Percentiles rank a stretch among this genome's conserved stretches.
These are phyloP conservation scores for Arthrobotrys iridis DNA, from an alignment of 2,329 filamentous ascomycete genomes.

Conservation along the genomic window DNA sequence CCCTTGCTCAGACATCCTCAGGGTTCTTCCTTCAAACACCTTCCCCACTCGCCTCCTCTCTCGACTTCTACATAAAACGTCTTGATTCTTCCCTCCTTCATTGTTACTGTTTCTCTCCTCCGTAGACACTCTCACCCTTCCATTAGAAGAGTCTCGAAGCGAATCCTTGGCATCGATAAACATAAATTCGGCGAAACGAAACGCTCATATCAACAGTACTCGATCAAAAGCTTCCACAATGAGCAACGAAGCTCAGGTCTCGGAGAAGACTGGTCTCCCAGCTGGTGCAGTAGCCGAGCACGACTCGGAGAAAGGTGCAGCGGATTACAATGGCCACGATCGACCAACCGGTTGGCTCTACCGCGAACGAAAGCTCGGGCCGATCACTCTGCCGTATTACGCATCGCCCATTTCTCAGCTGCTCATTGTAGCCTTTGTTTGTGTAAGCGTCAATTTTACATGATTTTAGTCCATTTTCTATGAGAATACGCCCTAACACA, in stretches of 20 bases:
- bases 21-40: conserved; percentile 30
- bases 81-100: conserved; percentile 34
- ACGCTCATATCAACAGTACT: not conserved
- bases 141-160: not conserved
- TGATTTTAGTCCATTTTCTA: conserved; percentile 71
- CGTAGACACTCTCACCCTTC: conserved; percentile 10
- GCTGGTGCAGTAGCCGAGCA: conserved; percentile 18
- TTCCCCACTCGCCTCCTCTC: conserved; percentile 41
- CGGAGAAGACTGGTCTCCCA: conserved; percentile 42
- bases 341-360: conserved; percentile 74
- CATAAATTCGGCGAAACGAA: not conserved
- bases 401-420: conserved; percentile 79
- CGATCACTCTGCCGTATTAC: conserved; percentile 71
- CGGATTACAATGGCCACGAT: conserved; percentile 24
- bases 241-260: conserved; percentile 27
- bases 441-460: conserved; percentile 58
- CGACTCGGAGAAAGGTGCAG: conserved; percentile 38
- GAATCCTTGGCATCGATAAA: conserved; percentile 9
- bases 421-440: conserved; percentile 75
- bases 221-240: conserved; percentile 5
- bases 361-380: conserved; percentile 69
- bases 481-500: conserved; percentile 71
- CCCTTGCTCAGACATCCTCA: conserved; percentile 41
- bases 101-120: conserved; percentile 14
- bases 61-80: conserved; percentile 42